These are phyloP conservation scores for Mollisiaceae sp. DNA, from an alignment of 2,329 filamentous ascomycete species.

Conservation along the genomic window DNA sequence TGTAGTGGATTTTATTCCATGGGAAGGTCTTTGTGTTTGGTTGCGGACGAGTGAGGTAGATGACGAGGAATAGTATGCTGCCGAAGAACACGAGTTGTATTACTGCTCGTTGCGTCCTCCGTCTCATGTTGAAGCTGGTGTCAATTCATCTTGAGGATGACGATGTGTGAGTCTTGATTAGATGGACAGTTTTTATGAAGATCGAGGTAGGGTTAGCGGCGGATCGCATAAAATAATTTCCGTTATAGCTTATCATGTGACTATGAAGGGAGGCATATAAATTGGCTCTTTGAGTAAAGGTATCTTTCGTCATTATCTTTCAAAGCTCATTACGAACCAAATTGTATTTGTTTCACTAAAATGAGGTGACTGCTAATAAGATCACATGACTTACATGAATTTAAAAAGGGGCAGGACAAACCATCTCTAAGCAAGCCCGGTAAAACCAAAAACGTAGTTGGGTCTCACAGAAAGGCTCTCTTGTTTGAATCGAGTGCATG, in stretches of 20 bases:
- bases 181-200: background rate
- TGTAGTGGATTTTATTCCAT: slow-evolving; percentile 52
- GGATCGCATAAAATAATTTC: background rate
- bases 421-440: too few relatives aligned
- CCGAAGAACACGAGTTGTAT: slow-evolving; percentile 45
- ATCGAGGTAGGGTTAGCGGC: background rate
- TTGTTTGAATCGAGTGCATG: too few relatives aligned
- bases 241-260: background rate
- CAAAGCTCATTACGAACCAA: too few relatives aligned
- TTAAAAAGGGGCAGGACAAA: background rate
- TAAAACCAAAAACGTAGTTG: too few relatives aligned
- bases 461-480: too few relatives aligned
- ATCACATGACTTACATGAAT: background rate
- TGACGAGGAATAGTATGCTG: slow-evolving; percentile 42
- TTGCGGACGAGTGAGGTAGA: slow-evolving; percentile 45
- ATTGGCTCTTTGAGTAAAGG: background rate
- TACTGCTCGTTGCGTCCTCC: slow-evolving; percentile 44
- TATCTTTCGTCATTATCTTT: too few relatives aligned
- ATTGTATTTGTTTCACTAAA: background rate
- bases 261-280: background rate
- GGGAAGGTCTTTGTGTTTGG: slow-evolving; percentile 44
- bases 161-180: background rate
- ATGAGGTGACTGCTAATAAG: background rate
- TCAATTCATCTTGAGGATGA: background rate
- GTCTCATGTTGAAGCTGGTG: slow-evolving; percentile 42